Base-by-base conservation (phyloP, 2,329 filamentous ascomycete genomes). In the Aspergillus proliferans region DNA sequence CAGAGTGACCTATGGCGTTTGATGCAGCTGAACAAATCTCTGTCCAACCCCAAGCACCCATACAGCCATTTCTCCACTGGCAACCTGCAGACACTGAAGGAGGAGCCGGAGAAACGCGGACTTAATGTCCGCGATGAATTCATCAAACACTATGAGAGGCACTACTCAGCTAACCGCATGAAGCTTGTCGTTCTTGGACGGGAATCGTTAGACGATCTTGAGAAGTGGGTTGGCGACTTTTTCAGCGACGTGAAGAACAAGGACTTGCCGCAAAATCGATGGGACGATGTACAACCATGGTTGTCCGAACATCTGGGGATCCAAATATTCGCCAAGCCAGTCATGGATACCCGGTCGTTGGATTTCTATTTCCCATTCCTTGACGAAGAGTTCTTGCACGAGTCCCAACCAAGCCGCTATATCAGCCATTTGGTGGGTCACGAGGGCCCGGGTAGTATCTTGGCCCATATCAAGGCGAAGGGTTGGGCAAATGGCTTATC, bases 101-200 rank as follows among this genome's bases (percentile, higher is more conserved):
- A 88, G 47, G 78, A 86, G 4, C 91, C 91, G 1, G 83, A 93
- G 64, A 81, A 83, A 41, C 76, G 83, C 44, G 89, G 89, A 3
- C 80, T 96, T 58, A 88, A 93, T 66, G 87, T 96, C 22, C 81
- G 91, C 44, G 85, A 89, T 58, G 90, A 91, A 68, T 96, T 96
- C 64, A 94, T 96, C 57, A 85, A 90, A 55, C 96, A 96, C 63
- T 88, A 96, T 66, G 81, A 84, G 54, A 86, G 84, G 62, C 85
- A 95, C 64, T 96, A 96, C 70, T 95, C 91, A 1, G 88, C 91
- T 50, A 96, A 96, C 64, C 80, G 84, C 36, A 95, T 95, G 88
- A 95, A 95, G 76, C 76, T 96, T 45, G 89, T 91, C 34, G 83
- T 95, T 4, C 71, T 96, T 19, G 91, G 91, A 1, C 81, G 86